A percentile compares a stretch with the other conserved stretches of the same genome.
Conservation (phyloP, 352 stramenopile species). For the Phytophthora sp. region DNA sequence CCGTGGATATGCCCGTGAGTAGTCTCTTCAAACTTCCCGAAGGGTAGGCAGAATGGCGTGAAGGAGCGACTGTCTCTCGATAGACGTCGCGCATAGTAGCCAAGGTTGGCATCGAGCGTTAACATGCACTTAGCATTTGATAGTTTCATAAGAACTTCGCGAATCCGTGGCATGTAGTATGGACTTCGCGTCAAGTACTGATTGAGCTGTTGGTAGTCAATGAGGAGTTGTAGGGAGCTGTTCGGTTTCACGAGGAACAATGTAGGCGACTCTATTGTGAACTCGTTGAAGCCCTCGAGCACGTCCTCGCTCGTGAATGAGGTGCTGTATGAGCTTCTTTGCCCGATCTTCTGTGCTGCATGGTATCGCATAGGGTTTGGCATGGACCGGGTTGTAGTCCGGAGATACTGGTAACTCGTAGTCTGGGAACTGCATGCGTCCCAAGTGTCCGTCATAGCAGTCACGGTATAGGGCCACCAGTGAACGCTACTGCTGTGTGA, state of each 20-base stretch:
- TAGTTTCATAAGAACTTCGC: too few species aligned
- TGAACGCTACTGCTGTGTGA: neutral
- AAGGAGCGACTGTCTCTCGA: too few species aligned
- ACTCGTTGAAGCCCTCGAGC: neutral
- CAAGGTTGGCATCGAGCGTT: too few species aligned
- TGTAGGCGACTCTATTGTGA: neutral
- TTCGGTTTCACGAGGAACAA: conserved; percentile 1
- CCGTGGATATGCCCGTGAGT: conserved; percentile 7
- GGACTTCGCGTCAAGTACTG: too few species aligned
- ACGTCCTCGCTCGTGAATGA: conserved; percentile 10
- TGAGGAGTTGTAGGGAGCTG: conserved; percentile 1
- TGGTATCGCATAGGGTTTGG: conserved; percentile 5
- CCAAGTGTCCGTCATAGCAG: conserved; percentile 1
- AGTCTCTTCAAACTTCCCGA: too few species aligned
- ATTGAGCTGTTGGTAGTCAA: conserved; percentile 11
- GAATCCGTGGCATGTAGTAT: too few species aligned
- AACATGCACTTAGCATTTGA: too few species aligned
- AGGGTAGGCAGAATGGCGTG: too few species aligned
- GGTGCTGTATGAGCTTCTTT: neutral
- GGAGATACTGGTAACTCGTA: conserved; percentile 7
- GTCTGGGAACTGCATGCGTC: conserved; percentile 5
- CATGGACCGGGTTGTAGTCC: conserved; percentile 11
- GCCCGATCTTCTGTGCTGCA: neutral
- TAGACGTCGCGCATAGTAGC: too few species aligned
- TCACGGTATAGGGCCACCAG: neutral